phyloP scores from a whole-genome alignment of 768 basidiomycete species.

The Termitomyces sp. region DNA sequence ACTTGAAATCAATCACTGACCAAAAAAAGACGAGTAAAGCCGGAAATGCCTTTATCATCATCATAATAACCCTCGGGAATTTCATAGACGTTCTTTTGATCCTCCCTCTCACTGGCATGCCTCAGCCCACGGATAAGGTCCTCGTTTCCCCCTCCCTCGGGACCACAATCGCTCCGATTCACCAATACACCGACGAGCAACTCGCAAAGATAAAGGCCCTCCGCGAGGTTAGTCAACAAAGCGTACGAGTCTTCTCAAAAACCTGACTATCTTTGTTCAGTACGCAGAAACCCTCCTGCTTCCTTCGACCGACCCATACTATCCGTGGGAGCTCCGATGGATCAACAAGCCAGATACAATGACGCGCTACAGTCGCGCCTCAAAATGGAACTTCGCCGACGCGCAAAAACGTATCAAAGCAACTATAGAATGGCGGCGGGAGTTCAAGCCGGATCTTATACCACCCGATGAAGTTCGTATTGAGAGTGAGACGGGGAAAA shows the following conservation, averaged over 20 bases:
- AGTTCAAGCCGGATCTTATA: slow-evolving; percentile 83
- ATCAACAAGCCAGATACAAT: slow-evolving; percentile 63
- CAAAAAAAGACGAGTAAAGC: slow-evolving; percentile 9
- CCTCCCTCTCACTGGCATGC: slow-evolving; percentile 10
- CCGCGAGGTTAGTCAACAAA: slow-evolving; percentile 45
- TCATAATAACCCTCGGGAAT: background rate
- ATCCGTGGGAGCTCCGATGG: slow-evolving; percentile 78
- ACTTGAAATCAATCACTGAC: slow-evolving; percentile 1
- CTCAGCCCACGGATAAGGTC: slow-evolving; percentile 32
- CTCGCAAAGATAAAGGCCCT: slow-evolving; percentile 54
- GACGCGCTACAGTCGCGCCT: slow-evolving; percentile 78
- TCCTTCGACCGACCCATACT: slow-evolving; percentile 66
- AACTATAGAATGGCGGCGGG: slow-evolving; percentile 82
- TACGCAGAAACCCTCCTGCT: slow-evolving; percentile 64
- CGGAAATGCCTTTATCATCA: background rate
- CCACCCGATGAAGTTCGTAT: slow-evolving; percentile 75
- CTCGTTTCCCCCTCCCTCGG: slow-evolving; percentile 54
- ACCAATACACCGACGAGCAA: slow-evolving; percentile 65
- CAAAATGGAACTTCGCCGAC: slow-evolving; percentile 79
- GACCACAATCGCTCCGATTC: slow-evolving; percentile 49
- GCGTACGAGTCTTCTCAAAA: background rate
- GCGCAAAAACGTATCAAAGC: slow-evolving; percentile 74
- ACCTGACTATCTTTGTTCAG: slow-evolving; percentile 32
- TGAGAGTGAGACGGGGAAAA: slow-evolving; percentile 85
- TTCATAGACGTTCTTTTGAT: slow-evolving; percentile 4